Percentiles rank a stretch among this genome's conserved stretches.
Evolutionary conservation across 2,329 filamentous ascomycete genomes (phyloP).

Genomic region (Clarireedia monteithiana): DNA sequence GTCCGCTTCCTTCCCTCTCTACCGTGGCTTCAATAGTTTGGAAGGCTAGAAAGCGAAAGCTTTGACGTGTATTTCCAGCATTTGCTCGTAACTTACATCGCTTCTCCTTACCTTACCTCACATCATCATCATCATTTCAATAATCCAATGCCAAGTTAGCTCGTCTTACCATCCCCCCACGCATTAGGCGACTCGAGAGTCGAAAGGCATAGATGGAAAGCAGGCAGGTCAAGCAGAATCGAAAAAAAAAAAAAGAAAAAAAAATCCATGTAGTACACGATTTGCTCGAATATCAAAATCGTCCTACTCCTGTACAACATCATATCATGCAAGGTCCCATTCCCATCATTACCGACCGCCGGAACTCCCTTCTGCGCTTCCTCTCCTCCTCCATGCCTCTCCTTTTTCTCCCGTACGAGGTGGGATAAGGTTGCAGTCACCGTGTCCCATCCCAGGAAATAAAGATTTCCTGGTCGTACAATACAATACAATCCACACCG

Average conservation of each 20-base stretch:
- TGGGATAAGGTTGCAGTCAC: no score
- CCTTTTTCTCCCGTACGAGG: no score
- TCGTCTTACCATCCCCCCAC: no score
- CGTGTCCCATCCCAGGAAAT: no score
- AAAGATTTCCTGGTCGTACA: no score
- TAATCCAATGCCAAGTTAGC: neutral
- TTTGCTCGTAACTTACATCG: no score
- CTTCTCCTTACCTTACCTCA: constrained; percentile 1
- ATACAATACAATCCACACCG: no score
- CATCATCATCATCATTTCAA: neutral
- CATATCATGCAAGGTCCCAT: neutral
- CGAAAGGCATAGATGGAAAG: no score
- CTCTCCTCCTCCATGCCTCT: no score
- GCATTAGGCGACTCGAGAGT: no score
- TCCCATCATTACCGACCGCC: neutral
- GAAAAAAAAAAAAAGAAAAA: neutral
- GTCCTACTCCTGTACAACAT: neutral
- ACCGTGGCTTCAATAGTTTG: constrained; percentile 8
- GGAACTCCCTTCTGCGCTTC: no score
- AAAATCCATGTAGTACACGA: neutral
- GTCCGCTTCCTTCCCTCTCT: neutral
- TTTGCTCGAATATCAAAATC: neutral
- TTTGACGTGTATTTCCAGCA: neutral
- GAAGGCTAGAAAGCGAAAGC: neutral
- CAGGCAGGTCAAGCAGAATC: no score